Percentiles rank a stretch among this genome's conserved stretches.
Evolutionary conservation across 192 early-diverging fungal genomes (phyloP).

Genomic region (Glomus cerebriforme): DNA sequence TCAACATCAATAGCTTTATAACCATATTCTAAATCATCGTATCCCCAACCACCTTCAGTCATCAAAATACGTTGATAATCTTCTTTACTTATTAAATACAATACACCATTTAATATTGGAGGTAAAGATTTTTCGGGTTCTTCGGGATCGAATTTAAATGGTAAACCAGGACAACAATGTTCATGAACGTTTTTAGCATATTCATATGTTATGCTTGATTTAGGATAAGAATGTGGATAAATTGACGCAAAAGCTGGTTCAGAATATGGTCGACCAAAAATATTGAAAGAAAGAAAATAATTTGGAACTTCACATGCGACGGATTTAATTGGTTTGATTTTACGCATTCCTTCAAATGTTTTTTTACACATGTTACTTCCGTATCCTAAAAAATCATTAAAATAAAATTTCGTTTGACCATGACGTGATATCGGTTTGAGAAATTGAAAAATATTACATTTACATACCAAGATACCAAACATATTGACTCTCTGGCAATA

Average conservation of each 20-base stretch:
- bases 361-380: constrained; percentile 43
- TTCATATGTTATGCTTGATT: constrained; percentile 18
- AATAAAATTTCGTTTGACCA: too few relatives aligned
- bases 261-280: constrained; percentile 36
- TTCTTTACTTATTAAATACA: constrained; percentile 35
- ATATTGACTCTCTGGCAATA: too few relatives aligned
- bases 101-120: constrained; percentile 40
- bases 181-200: constrained; percentile 39
- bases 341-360: constrained; percentile 37
- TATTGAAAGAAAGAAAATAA: constrained; percentile 45
- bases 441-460: too few relatives aligned
- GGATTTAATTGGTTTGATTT: constrained; percentile 36
- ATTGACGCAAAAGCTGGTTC: constrained; percentile 46
- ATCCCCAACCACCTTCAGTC: constrained; percentile 40
- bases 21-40: constrained; percentile 38
- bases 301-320: constrained; percentile 33
- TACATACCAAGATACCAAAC: too few relatives aligned
- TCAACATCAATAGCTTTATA: constrained; percentile 43
- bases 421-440: too few relatives aligned
- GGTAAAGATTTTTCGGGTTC: constrained; percentile 35
- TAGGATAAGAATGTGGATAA: constrained; percentile 20
- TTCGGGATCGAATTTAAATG: constrained; percentile 38
- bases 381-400: constrained; percentile 16
- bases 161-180: constrained; percentile 31
- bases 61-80: constrained; percentile 34